Base-by-base conservation (phyloP, 352 stramenopile species). In the Phytopythium kandeliae region DNA sequence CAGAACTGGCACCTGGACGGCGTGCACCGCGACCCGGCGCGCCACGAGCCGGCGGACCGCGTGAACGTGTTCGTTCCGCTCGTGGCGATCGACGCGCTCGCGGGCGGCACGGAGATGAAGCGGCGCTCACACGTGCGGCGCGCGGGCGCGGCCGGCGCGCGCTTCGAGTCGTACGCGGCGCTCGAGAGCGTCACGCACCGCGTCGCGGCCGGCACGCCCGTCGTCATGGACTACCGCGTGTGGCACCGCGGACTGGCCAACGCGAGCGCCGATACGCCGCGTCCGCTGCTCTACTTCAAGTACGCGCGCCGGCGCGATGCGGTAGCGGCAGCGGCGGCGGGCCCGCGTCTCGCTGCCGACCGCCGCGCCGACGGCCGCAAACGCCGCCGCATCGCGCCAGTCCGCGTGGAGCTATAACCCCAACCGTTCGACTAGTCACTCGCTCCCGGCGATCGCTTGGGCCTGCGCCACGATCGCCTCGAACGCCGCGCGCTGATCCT, bases 1-100 rank as follows among this genome's bases (percentile, higher is more conserved):
- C 79, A 91, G 58, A 91, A 91, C 65, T 91, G 79, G 79, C 79
- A 91, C 52, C 63, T 91, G 19, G 79, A 91, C 56, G 79, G 79
- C 28, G 74, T 91, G 41, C 77, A 91, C 33, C 61, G 61, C n/a
- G 73, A 80, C 40, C 54, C 68, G 17, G 48, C 61, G 11, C 33
- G 63, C 15, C 79, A 91, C 26, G 68, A 86, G 55, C 63, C 63
- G 86, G 76, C 78, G 28, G 73, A 91, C 49, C 72, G 79, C 0
- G 48, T 91, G 30, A 89, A 87, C 52, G 79, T 91, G 55, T 91
- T 91, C 45, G 70, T 86, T 13, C 77, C 79, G 53, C 57, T 91
- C 3, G 74, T 84, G 34, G 62, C 67, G 24, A 68, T 89, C 48
- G 73, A 56, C 16, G 51, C 70, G 7, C 25, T 65, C 2, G 63